A percentile compares a stretch with the other conserved stretches of the same genome.
Conservation (phyloP, 148 eudicot genomes). For the Chenopodium suecicum region DNA sequence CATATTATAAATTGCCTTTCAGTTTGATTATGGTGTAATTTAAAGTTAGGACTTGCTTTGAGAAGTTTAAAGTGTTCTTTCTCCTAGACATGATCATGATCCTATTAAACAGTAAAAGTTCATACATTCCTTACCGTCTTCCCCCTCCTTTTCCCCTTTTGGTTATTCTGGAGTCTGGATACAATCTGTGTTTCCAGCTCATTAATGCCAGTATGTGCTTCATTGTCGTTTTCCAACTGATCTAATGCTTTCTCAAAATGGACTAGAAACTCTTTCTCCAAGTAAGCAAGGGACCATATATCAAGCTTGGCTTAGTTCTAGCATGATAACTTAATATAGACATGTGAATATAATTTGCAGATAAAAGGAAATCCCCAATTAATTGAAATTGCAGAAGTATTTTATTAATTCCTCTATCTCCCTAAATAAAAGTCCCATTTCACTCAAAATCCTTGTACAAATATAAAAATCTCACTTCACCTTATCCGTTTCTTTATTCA, state of each 20-base stretch:
- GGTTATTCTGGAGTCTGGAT: neutral
- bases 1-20: neutral
- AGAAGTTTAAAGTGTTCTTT: neutral
- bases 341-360: neutral
- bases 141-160: too few species aligned
- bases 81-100: neutral
- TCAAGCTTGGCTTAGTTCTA: conserved; percentile 8
- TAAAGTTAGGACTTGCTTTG: neutral
- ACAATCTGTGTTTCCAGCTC: neutral
- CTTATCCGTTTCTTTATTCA: too few species aligned
- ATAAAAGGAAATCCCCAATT: neutral
- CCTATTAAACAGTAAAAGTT: neutral
- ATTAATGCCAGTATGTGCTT: neutral
- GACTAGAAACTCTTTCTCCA: neutral
- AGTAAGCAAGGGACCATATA: neutral
- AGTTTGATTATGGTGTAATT: neutral
- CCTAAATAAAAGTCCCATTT: too few species aligned
- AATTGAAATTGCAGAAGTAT: neutral
- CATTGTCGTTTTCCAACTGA: neutral
- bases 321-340: too few species aligned
- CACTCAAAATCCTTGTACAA: too few species aligned
- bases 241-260: neutral
- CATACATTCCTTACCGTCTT: neutral
- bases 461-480: too few species aligned
- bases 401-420: too few species aligned